phyloP scores from a whole-genome alignment of 169 alveolate species.

The Toxoplasma gondii region DNA sequence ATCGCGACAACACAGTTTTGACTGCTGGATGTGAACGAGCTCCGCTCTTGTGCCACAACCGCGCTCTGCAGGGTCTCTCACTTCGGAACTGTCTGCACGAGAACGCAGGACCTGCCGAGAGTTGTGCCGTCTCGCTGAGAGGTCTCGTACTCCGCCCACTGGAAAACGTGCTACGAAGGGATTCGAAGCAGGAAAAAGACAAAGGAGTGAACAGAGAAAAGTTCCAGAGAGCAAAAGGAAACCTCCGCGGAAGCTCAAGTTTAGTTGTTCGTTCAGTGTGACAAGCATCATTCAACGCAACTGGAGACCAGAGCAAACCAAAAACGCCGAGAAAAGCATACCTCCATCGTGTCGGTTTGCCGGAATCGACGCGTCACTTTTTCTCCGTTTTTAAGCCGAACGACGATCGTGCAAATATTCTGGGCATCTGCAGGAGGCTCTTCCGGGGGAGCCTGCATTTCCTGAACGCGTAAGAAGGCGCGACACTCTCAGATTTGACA shows the following conservation, averaged over 20 bases:
- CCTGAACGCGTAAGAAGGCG: background rate
- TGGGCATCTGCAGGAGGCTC: constrained; percentile 29
- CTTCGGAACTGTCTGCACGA: constrained; percentile 19
- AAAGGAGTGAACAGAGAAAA: no score
- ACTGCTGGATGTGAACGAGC: no score
- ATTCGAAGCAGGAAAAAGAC: background rate
- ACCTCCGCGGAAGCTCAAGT: no score
- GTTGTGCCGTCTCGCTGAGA: background rate
- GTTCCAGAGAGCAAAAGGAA: no score
- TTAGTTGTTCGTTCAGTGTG: no score
- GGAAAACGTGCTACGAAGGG: constrained; percentile 1
- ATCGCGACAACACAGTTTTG: no score
- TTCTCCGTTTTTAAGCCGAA: constrained; percentile 23
- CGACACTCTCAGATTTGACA: background rate
- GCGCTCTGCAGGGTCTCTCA: no score
- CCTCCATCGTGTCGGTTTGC: constrained; percentile 9
- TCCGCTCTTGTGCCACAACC: no score
- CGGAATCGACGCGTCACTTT: constrained; percentile 19
- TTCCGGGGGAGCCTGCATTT: constrained; percentile 25
- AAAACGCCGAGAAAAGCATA: no score
- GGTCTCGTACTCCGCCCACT: constrained; percentile 40
- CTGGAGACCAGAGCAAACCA: no score
- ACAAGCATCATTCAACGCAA: no score
- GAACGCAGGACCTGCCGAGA: constrained; percentile 4
- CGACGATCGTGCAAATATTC: constrained; percentile 1